Conservation (phyloP, 2,329 filamentous ascomycete species). For the Cladosporium austrohemisphaericum region DNA sequence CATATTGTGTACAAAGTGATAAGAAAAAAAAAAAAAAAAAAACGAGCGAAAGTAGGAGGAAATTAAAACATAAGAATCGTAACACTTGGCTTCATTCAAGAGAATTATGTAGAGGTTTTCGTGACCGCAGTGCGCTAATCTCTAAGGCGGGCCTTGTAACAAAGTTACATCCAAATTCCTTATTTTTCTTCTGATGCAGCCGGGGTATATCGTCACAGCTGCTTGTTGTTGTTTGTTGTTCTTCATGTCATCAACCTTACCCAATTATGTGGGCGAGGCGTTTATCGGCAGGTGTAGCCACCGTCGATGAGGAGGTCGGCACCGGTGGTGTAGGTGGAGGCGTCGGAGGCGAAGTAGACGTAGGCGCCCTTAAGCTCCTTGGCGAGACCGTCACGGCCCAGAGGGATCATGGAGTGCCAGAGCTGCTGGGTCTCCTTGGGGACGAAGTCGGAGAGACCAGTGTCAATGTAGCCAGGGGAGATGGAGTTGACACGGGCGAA, state of each 20-base stretch:
- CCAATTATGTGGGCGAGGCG: neutral
- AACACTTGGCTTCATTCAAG: conserved; percentile 14
- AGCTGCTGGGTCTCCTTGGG: conserved; percentile 54
- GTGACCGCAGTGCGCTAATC: conserved; percentile 1
- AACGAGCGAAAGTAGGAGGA: conserved; percentile 55
- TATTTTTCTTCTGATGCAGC: conserved; percentile 6
- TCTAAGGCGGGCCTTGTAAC: neutral
- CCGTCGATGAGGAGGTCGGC: conserved; percentile 50
- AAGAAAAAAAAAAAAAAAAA: conserved; percentile 50
- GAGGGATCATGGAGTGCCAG: conserved; percentile 58
- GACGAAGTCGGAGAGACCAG: conserved; percentile 63
- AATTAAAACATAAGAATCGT: conserved; percentile 40
- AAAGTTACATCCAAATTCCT: neutral
- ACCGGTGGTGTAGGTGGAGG: conserved; percentile 50
- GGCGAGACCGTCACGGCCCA: conserved; percentile 59
- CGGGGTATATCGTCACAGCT: conserved; percentile 15
- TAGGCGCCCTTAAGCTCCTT: conserved; percentile 63
- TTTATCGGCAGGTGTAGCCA: conserved; percentile 41
- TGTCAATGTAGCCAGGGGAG: conserved; percentile 66
- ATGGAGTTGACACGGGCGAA: conserved; percentile 67
- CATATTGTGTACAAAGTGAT: no score
- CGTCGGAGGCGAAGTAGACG: conserved; percentile 52
- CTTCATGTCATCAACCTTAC: neutral
- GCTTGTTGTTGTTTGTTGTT: neutral
- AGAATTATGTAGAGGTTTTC: conserved; percentile 6